Conservation (phyloP, 345 rosid genomes). For the Noccaea caerulescens region DNA sequence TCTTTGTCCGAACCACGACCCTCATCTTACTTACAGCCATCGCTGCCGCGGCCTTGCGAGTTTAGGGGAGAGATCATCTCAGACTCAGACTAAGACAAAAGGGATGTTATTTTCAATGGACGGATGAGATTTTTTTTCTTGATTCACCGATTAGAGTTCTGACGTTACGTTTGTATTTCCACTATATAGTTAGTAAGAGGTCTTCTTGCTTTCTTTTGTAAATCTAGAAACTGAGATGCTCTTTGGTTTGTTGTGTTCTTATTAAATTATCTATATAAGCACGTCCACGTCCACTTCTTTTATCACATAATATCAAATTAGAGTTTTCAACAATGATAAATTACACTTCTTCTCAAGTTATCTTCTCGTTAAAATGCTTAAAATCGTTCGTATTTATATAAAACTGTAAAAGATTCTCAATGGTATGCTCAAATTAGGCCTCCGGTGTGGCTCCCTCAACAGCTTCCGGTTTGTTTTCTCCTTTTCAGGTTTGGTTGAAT, state of each 20-base stretch:
- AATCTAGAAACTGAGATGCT: conserved; percentile 17
- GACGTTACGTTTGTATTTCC: no score
- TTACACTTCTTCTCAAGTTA: not conserved
- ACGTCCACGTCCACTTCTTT: not conserved
- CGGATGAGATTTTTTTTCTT: no score
- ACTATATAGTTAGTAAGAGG: conserved; percentile 15
- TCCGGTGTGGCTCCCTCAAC: no score
- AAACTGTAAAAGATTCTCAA: no score
- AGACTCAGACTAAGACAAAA: no score
- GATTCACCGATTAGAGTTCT: no score
- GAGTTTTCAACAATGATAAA: conserved; percentile 5
- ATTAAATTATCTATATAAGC: no score
- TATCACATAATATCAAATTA: not conserved
- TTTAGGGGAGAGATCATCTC: conserved; percentile 30
- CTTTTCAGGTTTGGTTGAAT: no score
- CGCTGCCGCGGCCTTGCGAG: conserved; percentile 17
- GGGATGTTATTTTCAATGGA: no score
- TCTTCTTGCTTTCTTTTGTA: conserved; percentile 24
- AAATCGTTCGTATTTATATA: not conserved
- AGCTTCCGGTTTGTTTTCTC: no score
- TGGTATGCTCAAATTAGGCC: no score
- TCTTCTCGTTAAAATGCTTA: not conserved
- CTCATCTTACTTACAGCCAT: conserved; percentile 26
- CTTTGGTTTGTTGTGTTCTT: not conserved
- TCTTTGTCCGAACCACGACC: conserved; percentile 20